Evolutionary conservation across 345 rosid species (phyloP).

Genomic region (Eucalyptus grandis): DNA sequence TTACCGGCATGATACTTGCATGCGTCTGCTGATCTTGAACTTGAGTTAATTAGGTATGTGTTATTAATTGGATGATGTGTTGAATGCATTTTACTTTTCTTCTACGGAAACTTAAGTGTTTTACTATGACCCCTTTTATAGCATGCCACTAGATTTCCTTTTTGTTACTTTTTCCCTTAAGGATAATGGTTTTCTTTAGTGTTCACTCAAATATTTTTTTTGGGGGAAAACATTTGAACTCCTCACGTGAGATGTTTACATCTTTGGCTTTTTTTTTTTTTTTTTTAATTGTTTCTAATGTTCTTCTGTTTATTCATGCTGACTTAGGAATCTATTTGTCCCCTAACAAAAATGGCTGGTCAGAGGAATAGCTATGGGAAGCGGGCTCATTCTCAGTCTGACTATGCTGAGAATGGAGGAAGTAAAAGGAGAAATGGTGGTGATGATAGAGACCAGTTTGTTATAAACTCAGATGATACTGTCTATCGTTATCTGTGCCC

Average conservation of each 20-base stretch:
- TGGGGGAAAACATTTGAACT: background rate
- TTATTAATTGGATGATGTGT: background rate
- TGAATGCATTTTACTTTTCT: background rate
- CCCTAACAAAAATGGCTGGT: slow-evolving; percentile 42
- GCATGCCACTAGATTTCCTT: background rate
- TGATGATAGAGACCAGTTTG: slow-evolving; percentile 60
- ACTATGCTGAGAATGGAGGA: slow-evolving; percentile 42
- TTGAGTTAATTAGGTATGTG: background rate
- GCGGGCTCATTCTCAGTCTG: slow-evolving; percentile 68
- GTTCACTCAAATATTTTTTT: background rate
- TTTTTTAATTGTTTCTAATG: background rate
- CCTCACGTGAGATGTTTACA: background rate
- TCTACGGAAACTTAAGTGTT: background rate
- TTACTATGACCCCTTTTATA: background rate
- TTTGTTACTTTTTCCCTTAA: background rate
- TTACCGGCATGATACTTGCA: background rate
- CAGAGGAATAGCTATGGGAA: slow-evolving; percentile 77
- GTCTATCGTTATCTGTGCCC: slow-evolving; percentile 88
- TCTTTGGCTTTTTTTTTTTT: background rate
- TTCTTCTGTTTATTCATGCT: background rate
- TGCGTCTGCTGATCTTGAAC: background rate
- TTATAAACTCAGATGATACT: slow-evolving; percentile 59
- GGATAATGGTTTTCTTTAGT: background rate
- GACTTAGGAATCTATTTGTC: background rate
- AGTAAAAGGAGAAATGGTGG: slow-evolving; percentile 64